Conservation (phyloP, 257 asterid genomes). For the Datura wrightii region DNA sequence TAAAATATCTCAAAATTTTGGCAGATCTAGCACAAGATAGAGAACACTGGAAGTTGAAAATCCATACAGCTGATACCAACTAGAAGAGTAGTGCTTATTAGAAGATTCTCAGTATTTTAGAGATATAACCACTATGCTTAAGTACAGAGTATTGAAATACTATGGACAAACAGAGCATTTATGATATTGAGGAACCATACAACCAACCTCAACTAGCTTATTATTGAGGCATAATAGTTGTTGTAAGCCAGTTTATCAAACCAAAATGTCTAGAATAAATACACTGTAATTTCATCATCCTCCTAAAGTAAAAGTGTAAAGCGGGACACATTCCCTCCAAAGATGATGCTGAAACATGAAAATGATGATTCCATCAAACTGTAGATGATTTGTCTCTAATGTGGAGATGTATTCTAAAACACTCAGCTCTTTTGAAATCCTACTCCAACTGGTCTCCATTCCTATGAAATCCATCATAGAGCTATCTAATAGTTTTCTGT, state of each 20-base stretch:
- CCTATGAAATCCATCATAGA: neutral
- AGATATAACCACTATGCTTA: slow-evolving; percentile 18
- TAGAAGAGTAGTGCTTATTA: neutral
- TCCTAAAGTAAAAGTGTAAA: slow-evolving; percentile 12
- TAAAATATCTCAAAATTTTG: neutral
- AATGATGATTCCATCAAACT: neutral
- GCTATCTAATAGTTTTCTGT: neutral
- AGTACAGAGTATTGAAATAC: neutral
- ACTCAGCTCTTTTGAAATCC: neutral
- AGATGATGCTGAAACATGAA: neutral
- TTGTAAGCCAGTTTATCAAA: neutral
- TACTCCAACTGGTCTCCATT: neutral
- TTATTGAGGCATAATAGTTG: neutral
- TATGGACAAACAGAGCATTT: neutral
- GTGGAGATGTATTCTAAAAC: neutral
- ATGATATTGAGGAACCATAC: neutral
- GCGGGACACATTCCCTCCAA: slow-evolving; percentile 1
- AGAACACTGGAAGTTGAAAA: neutral
- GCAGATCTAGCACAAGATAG: neutral
- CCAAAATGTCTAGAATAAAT: neutral
- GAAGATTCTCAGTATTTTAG: neutral
- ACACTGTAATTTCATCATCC: neutral
- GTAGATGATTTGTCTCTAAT: neutral
- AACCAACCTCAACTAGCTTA: neutral
- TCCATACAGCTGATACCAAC: neutral